Evolutionary conservation across 2,329 filamentous ascomycete genomes (phyloP).

Genomic region (Albophoma yamanashiensis): DNA sequence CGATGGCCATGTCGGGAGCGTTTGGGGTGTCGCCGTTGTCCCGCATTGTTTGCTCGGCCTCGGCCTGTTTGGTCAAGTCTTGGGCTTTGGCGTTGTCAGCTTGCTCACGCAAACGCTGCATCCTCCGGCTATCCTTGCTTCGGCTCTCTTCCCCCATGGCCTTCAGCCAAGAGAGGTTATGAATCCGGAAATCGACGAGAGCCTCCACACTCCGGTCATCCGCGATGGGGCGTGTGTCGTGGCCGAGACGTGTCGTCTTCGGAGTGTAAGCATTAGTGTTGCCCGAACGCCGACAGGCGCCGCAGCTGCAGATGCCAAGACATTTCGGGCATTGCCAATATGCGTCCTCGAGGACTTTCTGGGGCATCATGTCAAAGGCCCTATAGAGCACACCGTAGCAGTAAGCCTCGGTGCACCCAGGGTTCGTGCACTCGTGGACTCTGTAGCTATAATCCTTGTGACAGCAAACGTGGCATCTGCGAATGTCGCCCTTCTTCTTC

Average conservation of each 20-base stretch:
- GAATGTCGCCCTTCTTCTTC: conserved; percentile 41
- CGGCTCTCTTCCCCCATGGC: conserved; percentile 46
- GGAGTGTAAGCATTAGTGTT: conserved; percentile 74
- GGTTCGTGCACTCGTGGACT: conserved; percentile 64
- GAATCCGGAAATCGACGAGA: conserved; percentile 80
- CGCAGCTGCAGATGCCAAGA: conserved; percentile 77
- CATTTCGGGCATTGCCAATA: conserved; percentile 88
- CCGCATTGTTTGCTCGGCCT: conserved; percentile 12
- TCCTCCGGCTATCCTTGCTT: conserved; percentile 44
- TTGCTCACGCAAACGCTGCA: conserved; percentile 44
- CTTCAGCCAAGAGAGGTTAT: conserved; percentile 77
- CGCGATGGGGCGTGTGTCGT: conserved; percentile 82
- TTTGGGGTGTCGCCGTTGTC: conserved; percentile 4
- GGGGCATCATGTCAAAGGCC: conserved; percentile 83
- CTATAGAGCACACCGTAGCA: conserved; percentile 92
- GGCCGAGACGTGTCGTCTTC: conserved; percentile 76
- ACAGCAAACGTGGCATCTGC: conserved; percentile 73
- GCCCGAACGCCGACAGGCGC: conserved; percentile 55
- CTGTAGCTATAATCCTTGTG: conserved; percentile 76
- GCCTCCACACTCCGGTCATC: conserved; percentile 86
- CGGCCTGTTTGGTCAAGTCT: conserved; percentile 23
- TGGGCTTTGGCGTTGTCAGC: conserved; percentile 48
- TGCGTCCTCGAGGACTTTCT: conserved; percentile 67
- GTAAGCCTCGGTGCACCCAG: conserved; percentile 63
- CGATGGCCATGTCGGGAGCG: not conserved